Percentiles rank a stretch among this genome's conserved stretches.
Conservation (phyloP, 225 moss, liverwort and hornwort species). For the Takakia lepidozioides region DNA sequence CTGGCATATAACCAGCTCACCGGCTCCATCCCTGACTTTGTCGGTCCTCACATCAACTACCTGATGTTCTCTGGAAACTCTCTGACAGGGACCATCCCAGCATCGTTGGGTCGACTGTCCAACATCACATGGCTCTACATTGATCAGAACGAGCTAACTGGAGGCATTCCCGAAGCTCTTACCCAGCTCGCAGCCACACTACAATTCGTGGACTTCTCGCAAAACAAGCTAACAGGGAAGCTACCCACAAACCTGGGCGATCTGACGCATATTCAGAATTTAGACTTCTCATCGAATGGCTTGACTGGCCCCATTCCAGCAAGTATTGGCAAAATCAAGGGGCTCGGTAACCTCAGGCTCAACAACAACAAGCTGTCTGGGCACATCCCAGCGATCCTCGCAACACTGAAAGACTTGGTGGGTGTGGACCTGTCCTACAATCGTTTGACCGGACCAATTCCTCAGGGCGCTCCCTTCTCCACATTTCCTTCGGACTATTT, state of each 20-base stretch:
- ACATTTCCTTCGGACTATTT: slow-evolving; percentile 19
- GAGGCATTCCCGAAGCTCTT: slow-evolving; percentile 16
- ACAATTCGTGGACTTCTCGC: slow-evolving; percentile 13
- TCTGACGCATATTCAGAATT: too few species aligned
- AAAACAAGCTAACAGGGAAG: slow-evolving; percentile 14
- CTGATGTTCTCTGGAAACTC: slow-evolving; percentile 11
- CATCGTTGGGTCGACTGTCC: slow-evolving; percentile 12
- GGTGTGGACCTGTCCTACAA: slow-evolving; percentile 18
- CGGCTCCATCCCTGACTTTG: slow-evolving; percentile 17
- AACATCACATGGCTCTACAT: slow-evolving; percentile 18
- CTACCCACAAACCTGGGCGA: too few species aligned
- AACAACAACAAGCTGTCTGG: too few species aligned
- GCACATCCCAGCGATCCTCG: too few species aligned
- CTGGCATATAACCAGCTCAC: slow-evolving; percentile 22
- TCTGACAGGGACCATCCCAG: slow-evolving; percentile 22
- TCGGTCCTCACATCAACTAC: slow-evolving; percentile 20
- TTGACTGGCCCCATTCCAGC: too few species aligned
- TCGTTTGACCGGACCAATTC: slow-evolving; percentile 19
- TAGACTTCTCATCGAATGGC: too few species aligned
- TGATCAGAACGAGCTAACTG: slow-evolving; percentile 18
- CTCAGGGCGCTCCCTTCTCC: too few species aligned
- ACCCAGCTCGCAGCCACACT: slow-evolving; percentile 16
- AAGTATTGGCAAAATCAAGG: slow-evolving; percentile 14
- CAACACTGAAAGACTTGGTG: slow-evolving; percentile 7
- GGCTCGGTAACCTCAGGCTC: slow-evolving; percentile 14